Percentiles rank a stretch among this genome's conserved stretches.
phyloP scores from a whole-genome alignment of 805 yeast genomes.

The Metschnikowia kunwiensis region DNA sequence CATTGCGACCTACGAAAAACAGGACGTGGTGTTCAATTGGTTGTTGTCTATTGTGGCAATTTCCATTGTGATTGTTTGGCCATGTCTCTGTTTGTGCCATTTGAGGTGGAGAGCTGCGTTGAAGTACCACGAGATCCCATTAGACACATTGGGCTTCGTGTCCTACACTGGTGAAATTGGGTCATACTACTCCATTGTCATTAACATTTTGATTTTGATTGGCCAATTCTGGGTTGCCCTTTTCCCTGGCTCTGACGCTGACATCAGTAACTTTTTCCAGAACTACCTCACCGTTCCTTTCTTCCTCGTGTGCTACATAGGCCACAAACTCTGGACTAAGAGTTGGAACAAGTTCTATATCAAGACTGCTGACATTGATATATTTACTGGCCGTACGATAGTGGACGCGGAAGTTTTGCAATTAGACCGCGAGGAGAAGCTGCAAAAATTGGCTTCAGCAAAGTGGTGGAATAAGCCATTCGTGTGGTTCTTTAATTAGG shows the following conservation, averaged over 20 bases:
- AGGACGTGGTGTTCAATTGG: conserved; percentile 30
- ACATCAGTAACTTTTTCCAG: conserved; percentile 26
- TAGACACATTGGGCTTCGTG: conserved; percentile 23
- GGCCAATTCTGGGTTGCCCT: conserved; percentile 46
- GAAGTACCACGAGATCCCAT: conserved; percentile 21
- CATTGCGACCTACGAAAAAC: conserved; percentile 30
- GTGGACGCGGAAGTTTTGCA: conserved; percentile 23
- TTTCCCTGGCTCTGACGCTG: conserved; percentile 29
- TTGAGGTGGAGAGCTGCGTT: conserved; percentile 29
- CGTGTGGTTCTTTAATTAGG: conserved; percentile 18
- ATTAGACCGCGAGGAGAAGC: conserved; percentile 22
- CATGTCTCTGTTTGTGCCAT: conserved; percentile 25
- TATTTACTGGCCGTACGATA: conserved; percentile 19
- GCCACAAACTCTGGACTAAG: conserved; percentile 22
- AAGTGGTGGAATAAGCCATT: conserved; percentile 15
- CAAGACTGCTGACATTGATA: conserved; percentile 21
- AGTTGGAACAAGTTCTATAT: conserved; percentile 21
- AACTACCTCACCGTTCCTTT: conserved; percentile 26
- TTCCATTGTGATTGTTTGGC: conserved; percentile 25
- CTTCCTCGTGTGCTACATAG: conserved; percentile 20
- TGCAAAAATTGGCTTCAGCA: conserved; percentile 13
- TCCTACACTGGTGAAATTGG: conserved; percentile 41
- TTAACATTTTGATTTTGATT: conserved; percentile 33
- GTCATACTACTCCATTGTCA: conserved; percentile 31
- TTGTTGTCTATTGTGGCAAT: conserved; percentile 27